Percentiles rank a stretch among this genome's conserved stretches.
Evolutionary conservation across 225 moss, liverwort and hornwort species (phyloP).

Genomic region (Pseudoscleropodium purum): DNA sequence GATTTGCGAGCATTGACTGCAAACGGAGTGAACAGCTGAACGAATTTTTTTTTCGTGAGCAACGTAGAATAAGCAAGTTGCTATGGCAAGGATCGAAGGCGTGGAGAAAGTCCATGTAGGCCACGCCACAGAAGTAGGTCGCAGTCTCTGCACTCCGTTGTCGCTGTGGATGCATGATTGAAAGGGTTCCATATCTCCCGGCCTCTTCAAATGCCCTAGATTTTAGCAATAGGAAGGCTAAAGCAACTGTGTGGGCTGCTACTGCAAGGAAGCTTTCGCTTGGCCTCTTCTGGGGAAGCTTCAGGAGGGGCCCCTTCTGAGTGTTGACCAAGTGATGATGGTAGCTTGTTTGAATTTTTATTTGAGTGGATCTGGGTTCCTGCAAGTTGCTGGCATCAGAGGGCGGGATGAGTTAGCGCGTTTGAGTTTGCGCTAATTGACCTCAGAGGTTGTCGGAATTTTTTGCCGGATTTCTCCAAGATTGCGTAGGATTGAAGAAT

Average conservation of each 20-base stretch:
- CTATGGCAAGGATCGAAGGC: neutral
- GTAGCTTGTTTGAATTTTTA: neutral
- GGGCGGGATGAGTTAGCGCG: neutral
- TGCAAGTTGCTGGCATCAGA: neutral
- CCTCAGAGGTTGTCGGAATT: neutral
- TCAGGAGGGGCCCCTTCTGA: neutral
- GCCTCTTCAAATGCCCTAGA: neutral
- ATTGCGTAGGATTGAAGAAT: neutral
- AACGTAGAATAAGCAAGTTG: neutral
- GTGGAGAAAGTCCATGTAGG: conserved; percentile 10
- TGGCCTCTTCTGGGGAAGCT: neutral
- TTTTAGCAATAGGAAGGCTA: neutral
- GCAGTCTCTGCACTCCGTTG: neutral
- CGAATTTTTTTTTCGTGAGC: neutral
- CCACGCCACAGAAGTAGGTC: neutral
- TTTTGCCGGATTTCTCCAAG: neutral
- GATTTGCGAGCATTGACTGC: neutral
- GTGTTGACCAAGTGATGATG: neutral
- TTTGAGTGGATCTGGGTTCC: neutral
- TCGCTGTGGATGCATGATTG: conserved; percentile 2
- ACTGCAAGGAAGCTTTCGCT: conserved; percentile 7
- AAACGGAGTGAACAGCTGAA: neutral
- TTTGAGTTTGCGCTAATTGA: neutral
- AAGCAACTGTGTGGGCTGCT: neutral
- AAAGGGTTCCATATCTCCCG: neutral